Percentiles rank a stretch among this genome's conserved stretches.
Conservation (phyloP, 352 stramenopile genomes). For the Paralagenidium karlingii region DNA sequence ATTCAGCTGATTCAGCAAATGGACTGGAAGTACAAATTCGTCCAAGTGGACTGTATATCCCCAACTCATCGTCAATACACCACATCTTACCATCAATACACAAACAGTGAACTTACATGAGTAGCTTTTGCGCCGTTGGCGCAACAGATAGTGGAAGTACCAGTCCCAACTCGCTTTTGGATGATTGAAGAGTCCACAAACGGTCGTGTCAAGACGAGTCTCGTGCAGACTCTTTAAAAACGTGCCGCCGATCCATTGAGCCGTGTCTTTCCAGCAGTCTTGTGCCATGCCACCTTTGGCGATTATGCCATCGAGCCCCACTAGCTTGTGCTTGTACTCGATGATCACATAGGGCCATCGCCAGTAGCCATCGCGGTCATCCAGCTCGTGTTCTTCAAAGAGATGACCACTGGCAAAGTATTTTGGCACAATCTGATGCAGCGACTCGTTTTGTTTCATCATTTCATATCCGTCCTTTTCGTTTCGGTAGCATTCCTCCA, state of each 20-base stretch:
- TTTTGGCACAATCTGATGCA: conserved; percentile 23
- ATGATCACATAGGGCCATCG: conserved; percentile 78
- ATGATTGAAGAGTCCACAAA: conserved; percentile 46
- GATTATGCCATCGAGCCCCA: conserved; percentile 42
- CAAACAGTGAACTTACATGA: conserved; percentile 35
- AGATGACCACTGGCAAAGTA: conserved; percentile 40
- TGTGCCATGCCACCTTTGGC: conserved; percentile 25
- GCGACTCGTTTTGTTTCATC: conserved; percentile 13
- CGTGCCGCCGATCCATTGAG: conserved; percentile 40
- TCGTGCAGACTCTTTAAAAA: conserved; percentile 53
- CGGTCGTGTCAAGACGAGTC: conserved; percentile 24
- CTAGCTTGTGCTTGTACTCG: conserved; percentile 34
- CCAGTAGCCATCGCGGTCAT: conserved; percentile 49
- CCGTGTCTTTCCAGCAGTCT: conserved; percentile 31
- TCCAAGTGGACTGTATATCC: conserved; percentile 37
- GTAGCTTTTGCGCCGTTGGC: conserved; percentile 40
- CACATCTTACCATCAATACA: conserved; percentile 1
- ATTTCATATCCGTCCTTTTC: conserved; percentile 45
- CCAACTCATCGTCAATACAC: conserved; percentile 3
- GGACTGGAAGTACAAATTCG: conserved; percentile 34
- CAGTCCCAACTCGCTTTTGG: conserved; percentile 56
- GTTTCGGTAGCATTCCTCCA: conserved; percentile 69
- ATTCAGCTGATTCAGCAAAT: conserved; percentile 47
- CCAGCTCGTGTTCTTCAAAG: conserved; percentile 41
- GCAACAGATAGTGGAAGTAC: conserved; percentile 72